Conservation (phyloP, 176 grass and related monocot species). For the Avena eriantha region DNA sequence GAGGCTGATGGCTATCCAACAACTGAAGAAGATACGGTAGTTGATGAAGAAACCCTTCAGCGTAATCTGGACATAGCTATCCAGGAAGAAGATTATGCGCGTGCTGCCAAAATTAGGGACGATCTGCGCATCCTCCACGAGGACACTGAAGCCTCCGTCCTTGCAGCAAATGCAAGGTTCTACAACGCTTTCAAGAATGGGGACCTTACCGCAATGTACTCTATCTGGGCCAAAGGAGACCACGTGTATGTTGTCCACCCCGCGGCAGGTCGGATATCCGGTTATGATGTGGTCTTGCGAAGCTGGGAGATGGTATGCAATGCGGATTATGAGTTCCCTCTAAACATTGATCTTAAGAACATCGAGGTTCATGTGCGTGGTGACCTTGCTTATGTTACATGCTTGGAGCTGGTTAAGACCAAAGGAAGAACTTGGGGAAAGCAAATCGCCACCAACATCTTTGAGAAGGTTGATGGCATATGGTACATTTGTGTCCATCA, state of each 20-base stretch:
- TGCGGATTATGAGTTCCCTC: conserved; percentile 69
- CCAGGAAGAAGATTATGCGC: conserved; percentile 84
- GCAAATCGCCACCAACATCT: conserved; percentile 85
- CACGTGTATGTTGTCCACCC: conserved; percentile 84
- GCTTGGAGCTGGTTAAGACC: conserved; percentile 88
- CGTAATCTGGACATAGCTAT: conserved; percentile 73
- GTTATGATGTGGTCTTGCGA: conserved; percentile 79
- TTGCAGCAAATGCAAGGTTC: conserved; percentile 74
- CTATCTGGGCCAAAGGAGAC: conserved; percentile 76
- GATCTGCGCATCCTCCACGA: conserved; percentile 71
- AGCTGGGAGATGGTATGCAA: conserved; percentile 84
- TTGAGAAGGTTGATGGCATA: conserved; percentile 75
- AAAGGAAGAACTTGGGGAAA: conserved; percentile 91
- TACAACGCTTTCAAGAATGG: conserved; percentile 79
- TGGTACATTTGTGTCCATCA: conserved; percentile 96
- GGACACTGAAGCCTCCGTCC: conserved; percentile 70
- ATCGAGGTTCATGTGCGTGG: conserved; percentile 64
- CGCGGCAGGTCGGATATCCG: conserved; percentile 61
- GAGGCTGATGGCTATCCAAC: conserved; percentile 72
- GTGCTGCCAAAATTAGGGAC: conserved; percentile 76
- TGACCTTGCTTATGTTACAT: conserved; percentile 76
- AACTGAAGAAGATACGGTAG: conserved; percentile 47
- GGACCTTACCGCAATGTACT: conserved; percentile 65
- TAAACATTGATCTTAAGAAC: conserved; percentile 79
- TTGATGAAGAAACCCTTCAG: conserved; percentile 79